Conservation (phyloP, 495 filamentous ascomycete species). For the Hypoxylon fuscum region DNA sequence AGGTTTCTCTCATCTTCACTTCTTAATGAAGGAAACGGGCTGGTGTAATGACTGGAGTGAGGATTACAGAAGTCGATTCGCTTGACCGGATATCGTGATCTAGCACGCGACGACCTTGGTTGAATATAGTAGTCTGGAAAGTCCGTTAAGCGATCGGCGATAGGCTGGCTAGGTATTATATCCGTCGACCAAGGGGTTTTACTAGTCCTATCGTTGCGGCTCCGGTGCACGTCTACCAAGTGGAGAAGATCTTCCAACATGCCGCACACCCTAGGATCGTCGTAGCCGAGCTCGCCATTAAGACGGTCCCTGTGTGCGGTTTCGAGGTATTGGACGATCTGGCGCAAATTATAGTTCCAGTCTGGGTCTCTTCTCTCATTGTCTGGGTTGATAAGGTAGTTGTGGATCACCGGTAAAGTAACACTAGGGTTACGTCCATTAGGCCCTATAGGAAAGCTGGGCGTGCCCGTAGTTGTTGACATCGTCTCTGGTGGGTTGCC, state of each 20-base stretch:
- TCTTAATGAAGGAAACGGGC: slow-evolving; percentile 7
- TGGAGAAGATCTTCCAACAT: slow-evolving; percentile 31
- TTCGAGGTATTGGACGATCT: slow-evolving; percentile 29
- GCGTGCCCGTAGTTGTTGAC: too few relatives aligned
- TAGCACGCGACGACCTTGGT: slow-evolving; percentile 12
- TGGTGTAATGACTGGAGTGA: background rate
- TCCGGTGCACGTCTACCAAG: slow-evolving; percentile 24
- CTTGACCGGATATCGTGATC: slow-evolving; percentile 25
- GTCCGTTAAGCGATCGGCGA: slow-evolving; percentile 30
- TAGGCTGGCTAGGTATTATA: slow-evolving; percentile 12
- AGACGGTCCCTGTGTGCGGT: slow-evolving; percentile 22
- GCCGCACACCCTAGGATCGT: slow-evolving; percentile 7
- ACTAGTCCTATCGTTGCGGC: slow-evolving; percentile 1
- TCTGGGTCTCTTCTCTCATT: slow-evolving; percentile 17
- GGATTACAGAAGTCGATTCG: slow-evolving; percentile 19
- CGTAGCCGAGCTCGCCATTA: slow-evolving; percentile 36
- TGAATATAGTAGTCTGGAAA: slow-evolving; percentile 25
- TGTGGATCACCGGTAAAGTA: slow-evolving; percentile 24
- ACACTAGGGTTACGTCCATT: slow-evolving; percentile 19
- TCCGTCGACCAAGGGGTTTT: slow-evolving; percentile 33
- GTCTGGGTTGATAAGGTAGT: slow-evolving; percentile 39
- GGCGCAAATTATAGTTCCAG: slow-evolving; percentile 17
- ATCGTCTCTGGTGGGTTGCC: background rate
- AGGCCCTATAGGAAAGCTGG: slow-evolving; percentile 21
- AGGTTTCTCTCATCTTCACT: too few relatives aligned